Evolutionary conservation across 345 rosid species (phyloP).

Genomic region (Eucalyptus melliodora): DNA sequence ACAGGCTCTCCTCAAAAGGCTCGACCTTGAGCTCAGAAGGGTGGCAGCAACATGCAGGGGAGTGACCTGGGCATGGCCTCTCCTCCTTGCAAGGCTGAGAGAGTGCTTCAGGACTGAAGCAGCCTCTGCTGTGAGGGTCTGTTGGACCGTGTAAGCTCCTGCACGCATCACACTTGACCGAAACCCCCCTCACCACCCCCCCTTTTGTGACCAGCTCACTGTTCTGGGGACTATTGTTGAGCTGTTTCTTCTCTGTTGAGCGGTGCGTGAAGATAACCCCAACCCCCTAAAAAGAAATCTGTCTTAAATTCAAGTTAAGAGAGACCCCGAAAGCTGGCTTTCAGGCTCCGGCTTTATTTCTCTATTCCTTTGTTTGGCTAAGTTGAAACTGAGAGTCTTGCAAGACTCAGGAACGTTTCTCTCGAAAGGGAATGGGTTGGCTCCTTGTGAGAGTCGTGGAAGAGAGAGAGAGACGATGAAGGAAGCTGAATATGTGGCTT

Average conservation of each 20-base stretch:
- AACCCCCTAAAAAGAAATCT: background rate
- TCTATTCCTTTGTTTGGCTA: background rate
- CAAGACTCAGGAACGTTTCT: background rate
- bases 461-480: background rate
- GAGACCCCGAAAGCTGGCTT: background rate
- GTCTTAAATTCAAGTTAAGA: background rate
- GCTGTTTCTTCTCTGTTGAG: background rate
- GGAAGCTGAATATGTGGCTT: slow-evolving; percentile 5
- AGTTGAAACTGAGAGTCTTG: background rate
- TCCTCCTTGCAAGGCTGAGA: slow-evolving; percentile 70
- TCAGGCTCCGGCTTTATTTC: background rate
- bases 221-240: background rate
- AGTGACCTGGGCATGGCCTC: slow-evolving; percentile 96
- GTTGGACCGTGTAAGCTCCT: slow-evolving; percentile 86
- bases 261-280: background rate
- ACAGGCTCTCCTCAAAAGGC: slow-evolving; percentile 34
- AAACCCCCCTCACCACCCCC: slow-evolving; percentile 48
- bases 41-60: slow-evolving; percentile 64
- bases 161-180: slow-evolving; percentile 73
- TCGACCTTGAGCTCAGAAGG: slow-evolving; percentile 25
- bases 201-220: background rate
- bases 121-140: slow-evolving; percentile 97
- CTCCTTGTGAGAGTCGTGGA: background rate
- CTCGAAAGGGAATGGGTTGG: background rate
- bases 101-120: slow-evolving; percentile 94